phyloP scores from a whole-genome alignment of 306 rosid genomes.

The Senna tora region DNA sequence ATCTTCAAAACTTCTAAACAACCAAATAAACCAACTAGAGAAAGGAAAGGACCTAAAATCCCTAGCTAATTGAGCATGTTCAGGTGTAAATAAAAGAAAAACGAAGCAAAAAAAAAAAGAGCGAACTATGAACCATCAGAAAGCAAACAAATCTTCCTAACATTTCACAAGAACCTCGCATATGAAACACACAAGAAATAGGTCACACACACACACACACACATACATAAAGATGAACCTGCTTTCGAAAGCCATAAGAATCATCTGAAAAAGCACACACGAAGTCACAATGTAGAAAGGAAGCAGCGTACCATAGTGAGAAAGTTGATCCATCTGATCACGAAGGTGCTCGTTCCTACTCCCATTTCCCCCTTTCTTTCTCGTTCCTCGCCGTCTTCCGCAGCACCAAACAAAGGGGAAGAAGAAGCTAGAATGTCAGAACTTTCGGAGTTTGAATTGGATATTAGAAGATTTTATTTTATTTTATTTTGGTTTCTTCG shows the following conservation, averaged over 20 bases:
- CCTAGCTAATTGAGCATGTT: slow-evolving; percentile 13
- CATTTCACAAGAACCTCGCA: not conserved
- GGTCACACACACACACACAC: not conserved
- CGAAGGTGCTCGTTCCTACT: slow-evolving; percentile 87
- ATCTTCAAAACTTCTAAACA: not conserved
- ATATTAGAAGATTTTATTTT: not conserved
- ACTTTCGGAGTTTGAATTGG: slow-evolving; percentile 15
- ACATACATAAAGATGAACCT: not conserved
- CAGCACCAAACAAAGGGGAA: slow-evolving; percentile 4
- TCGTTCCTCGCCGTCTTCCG: not conserved
- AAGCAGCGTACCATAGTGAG: slow-evolving; percentile 72
- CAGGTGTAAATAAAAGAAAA: slow-evolving; percentile 26
- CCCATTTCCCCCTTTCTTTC: slow-evolving; percentile 56
- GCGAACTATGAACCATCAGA: not conserved
- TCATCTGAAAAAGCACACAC: not conserved
- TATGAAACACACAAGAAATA: slow-evolving; percentile 8
- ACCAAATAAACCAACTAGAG: slow-evolving; percentile 21
- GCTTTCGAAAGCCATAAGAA: not conserved
- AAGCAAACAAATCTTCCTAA: not conserved
- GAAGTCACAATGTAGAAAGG: not conserved
- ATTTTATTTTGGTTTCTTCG: not conserved
- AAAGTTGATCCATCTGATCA: slow-evolving; percentile 92
- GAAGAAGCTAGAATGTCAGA: slow-evolving; percentile 27
- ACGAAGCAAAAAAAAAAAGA: slow-evolving; percentile 20
- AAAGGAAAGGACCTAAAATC: slow-evolving; percentile 29